Conservation (phyloP, 768 basidiomycete genomes). For the Hortiboletus campestris region DNA sequence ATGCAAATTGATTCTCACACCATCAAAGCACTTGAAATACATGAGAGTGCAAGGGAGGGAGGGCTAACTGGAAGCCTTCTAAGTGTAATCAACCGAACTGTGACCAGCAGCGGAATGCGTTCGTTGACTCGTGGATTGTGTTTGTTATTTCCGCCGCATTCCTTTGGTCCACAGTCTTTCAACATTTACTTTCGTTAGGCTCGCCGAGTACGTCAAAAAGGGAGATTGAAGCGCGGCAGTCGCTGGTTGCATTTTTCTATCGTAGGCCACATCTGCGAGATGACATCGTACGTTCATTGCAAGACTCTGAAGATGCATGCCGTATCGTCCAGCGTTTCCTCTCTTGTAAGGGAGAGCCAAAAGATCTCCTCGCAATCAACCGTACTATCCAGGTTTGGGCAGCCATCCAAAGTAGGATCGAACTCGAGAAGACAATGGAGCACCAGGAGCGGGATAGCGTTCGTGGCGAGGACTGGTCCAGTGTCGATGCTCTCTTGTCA, state of each 20-base stretch:
- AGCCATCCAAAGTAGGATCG: conserved; percentile 47
- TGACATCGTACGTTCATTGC: conserved; percentile 57
- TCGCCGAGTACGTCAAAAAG: conserved; percentile 76
- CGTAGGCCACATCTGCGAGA: conserved; percentile 57
- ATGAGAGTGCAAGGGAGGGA: conserved; percentile 71
- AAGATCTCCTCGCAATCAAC: conserved; percentile 65
- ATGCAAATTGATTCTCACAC: conserved; percentile 92
- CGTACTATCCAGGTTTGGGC: conserved; percentile 62
- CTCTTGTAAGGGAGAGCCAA: conserved; percentile 61
- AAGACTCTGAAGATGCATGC: conserved; percentile 62
- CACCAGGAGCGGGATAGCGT: conserved; percentile 21
- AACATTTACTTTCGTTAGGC: conserved; percentile 43
- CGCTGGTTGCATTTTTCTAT: conserved; percentile 72
- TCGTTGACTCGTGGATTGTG: conserved; percentile 76
- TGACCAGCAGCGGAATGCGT: conserved; percentile 74
- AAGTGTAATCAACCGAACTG: conserved; percentile 71
- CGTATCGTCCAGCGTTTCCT: conserved; percentile 79
- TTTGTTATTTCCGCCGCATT: conserved; percentile 35
- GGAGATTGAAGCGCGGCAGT: conserved; percentile 74
- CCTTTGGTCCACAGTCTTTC: conserved; percentile 9
- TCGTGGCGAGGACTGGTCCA: conserved; percentile 49
- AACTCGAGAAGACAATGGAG: conserved; percentile 58
- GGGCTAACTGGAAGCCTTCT: conserved; percentile 71
- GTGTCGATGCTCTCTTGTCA: conserved; percentile 51
- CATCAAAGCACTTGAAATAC: conserved; percentile 84